Base-by-base conservation (phyloP, 768 basidiomycete genomes). In the Calocybe indica region DNA sequence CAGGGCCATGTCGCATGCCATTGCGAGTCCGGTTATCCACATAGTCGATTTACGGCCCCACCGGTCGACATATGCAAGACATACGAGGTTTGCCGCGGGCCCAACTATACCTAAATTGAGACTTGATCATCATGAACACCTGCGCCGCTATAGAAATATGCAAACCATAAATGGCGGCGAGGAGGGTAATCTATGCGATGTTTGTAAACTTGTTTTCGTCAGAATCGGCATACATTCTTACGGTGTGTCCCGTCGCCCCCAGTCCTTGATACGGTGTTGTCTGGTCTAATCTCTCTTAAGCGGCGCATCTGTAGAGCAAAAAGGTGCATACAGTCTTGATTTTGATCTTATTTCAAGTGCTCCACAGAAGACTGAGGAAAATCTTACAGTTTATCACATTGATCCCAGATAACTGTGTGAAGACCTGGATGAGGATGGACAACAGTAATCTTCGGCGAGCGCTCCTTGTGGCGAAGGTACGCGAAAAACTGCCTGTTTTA, bases 1-100 rank as follows among this genome's bases (percentile, higher is more conserved):
- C 40, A 47, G 52, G 14, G 37, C 44, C 48, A 52, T 49, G 45
- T 49, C 40, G 22, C 48, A 29, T 13, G 45, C 52, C 48, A 53
- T 47, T 38, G 33, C 45, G 13, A 53, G 38, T 22, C 48, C 45
- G 10, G 48, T 49, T 37, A 53, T 53, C 42, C 45, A 50, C 45
- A 48, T 40, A 1, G 46, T 40, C 15, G 30, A 37, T 37, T 52
- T 52, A n/a, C 52, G 41, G 15, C 48, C 48, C 40, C 48, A 50
- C 40, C 41, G 49, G 34, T 47, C 45, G 15, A 49, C 44, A 34
- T 28, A 53, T 15, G 40, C 32, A 43, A 53, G 40, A 14, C 45
- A 46, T 38, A 53, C 32, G 31, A 53, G 46, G 29, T 49, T 50
- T 28, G 37, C 45, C 9, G 43, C 32, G 6, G 52, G 48, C 5